A percentile compares a stretch with the other conserved stretches of the same genome.
phyloP scores from a whole-genome alignment of 495 filamentous ascomycete species.

The Xylaria nigripes region DNA sequence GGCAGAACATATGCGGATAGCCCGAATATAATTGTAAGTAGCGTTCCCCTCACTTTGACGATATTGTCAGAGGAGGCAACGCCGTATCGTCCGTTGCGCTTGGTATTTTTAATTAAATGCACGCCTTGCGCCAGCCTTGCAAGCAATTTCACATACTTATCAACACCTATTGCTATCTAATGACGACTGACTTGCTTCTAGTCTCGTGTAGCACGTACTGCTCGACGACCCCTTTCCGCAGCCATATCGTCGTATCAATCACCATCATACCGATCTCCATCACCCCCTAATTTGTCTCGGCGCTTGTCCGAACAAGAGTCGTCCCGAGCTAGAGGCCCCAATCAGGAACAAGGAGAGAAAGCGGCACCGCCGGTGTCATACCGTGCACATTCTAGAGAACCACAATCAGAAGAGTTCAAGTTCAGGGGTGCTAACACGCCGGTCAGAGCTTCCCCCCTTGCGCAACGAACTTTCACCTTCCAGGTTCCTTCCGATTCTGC shows the following conservation, averaged over 20 bases:
- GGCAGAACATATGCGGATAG: conserved; percentile 25
- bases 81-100: conserved; percentile 3
- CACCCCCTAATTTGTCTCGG: conserved; percentile 31
- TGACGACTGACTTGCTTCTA: conserved; percentile 16
- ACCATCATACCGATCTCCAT: conserved; percentile 28
- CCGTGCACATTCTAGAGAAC: conserved; percentile 24
- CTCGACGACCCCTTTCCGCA: conserved; percentile 39
- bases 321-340: conserved; percentile 24
- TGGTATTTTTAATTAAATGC: neutral
- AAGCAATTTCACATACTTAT: neutral
- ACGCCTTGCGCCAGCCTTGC: neutral
- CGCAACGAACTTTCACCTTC: conserved; percentile 32
- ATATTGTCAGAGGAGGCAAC: conserved; percentile 9
- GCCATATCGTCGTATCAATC: conserved; percentile 22
- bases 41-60: conserved; percentile 5
- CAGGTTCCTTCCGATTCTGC: conserved; percentile 39
- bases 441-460: conserved; percentile 35
- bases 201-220: conserved; percentile 33
- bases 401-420: conserved; percentile 17
- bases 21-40: conserved; percentile 36
- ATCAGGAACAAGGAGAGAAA: conserved; percentile 24
- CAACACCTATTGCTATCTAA: neutral
- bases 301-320: conserved; percentile 41
- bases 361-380: conserved; percentile 23
- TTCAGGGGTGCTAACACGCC: conserved; percentile 18